These are phyloP conservation scores for Salix purpurea DNA, from an alignment of 345 rosid species.

Conservation along the genomic window DNA sequence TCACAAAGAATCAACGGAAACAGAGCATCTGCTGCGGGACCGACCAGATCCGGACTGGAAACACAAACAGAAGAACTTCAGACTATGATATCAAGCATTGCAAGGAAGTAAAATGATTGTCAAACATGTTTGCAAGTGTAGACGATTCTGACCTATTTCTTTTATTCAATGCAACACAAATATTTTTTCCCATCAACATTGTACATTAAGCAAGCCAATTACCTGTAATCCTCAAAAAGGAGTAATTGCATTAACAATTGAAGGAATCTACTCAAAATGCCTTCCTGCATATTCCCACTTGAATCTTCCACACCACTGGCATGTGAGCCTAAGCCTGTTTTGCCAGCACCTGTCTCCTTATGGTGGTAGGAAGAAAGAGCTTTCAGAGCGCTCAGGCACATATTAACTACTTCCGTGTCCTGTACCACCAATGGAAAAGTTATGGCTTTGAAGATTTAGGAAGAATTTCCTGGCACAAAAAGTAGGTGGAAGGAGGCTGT, in stretches of 20 bases:
- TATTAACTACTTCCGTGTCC: slow-evolving; percentile 81
- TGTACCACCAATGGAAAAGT: slow-evolving; percentile 17
- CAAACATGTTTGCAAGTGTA: not conserved
- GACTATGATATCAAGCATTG: not conserved
- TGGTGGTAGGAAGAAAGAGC: slow-evolving; percentile 90
- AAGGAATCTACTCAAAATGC: slow-evolving; percentile 72
- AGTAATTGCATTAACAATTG: slow-evolving; percentile 68
- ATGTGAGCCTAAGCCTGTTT: slow-evolving; percentile 63
- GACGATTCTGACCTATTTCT: not conserved
- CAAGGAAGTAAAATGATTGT: not conserved
- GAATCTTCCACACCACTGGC: slow-evolving; percentile 49
- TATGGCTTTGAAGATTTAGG: no score
- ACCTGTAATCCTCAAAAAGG: slow-evolving; percentile 96
- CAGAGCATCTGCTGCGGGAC: slow-evolving; percentile 94
- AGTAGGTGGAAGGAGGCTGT: no score
- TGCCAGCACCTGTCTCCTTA: slow-evolving; percentile 62
- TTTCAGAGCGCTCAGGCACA: slow-evolving; percentile 84
- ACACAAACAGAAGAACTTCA: slow-evolving; percentile 6
- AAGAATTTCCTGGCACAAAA: no score
- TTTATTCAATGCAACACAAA: not conserved
- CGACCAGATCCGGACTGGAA: slow-evolving; percentile 78
- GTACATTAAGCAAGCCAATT: not conserved
- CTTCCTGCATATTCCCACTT: slow-evolving; percentile 58
- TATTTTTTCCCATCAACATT: not conserved
- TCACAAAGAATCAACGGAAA: slow-evolving; percentile 93